Evolutionary conservation across 768 basidiomycete genomes (phyloP).

Genomic region (Chalciporus pseudorubinellus): DNA sequence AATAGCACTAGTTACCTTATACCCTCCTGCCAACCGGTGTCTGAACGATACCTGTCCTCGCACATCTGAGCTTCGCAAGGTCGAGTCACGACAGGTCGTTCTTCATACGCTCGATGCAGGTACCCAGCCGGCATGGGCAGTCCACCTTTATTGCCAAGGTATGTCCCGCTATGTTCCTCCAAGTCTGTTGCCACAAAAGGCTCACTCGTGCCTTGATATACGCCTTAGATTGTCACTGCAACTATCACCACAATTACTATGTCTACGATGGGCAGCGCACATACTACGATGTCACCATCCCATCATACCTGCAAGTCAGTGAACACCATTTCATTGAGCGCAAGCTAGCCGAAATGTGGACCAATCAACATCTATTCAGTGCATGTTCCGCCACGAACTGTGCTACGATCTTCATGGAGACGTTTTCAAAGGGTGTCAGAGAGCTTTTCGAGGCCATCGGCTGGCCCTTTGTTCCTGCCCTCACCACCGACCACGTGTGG

Average conservation of each 20-base stretch:
- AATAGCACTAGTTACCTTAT: background rate
- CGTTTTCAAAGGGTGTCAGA: background rate
- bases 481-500: slow-evolving; percentile 22
- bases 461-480: slow-evolving; percentile 3
- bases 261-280: background rate
- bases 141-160: background rate
- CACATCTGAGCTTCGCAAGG: background rate
- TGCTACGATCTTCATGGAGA: background rate
- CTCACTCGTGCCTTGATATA: background rate
- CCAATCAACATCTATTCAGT: background rate
- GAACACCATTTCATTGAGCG: slow-evolving; percentile 29
- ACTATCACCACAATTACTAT: background rate
- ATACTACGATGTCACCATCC: background rate
- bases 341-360: slow-evolving; percentile 12
- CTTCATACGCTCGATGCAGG: background rate
- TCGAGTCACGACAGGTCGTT: background rate
- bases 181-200: background rate
- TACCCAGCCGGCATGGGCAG: background rate
- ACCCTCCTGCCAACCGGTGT: background rate
- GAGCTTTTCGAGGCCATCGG: background rate
- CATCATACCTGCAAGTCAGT: slow-evolving; percentile 21
- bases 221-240: background rate
- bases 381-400: background rate
- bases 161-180: background rate
- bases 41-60: background rate